A percentile compares a stretch with the other conserved stretches of the same genome.
Conservation (phyloP, 2,329 filamentous ascomycete species). For the Ophiostoma sp. region DNA sequence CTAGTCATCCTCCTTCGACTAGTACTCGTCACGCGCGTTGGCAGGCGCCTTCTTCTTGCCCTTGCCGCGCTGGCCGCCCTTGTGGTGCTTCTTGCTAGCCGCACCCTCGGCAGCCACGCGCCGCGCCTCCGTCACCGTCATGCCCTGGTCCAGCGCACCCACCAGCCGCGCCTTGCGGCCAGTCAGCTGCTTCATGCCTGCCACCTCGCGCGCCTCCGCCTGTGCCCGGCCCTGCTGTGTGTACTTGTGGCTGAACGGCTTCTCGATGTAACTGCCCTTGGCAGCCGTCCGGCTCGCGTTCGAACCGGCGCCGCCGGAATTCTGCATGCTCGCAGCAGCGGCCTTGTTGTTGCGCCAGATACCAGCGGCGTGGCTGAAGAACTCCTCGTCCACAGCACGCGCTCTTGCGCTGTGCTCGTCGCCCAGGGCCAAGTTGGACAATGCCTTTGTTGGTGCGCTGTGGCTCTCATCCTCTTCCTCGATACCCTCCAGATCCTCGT, state of each 20-base stretch:
- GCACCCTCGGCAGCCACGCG: constrained; percentile 51
- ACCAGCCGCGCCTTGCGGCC: constrained; percentile 79
- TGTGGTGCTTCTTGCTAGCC: constrained; percentile 88
- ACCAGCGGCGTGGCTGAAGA: constrained; percentile 59
- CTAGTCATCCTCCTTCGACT: not conserved
- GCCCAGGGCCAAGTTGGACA: constrained; percentile 45
- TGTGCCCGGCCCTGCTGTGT: constrained; percentile 62
- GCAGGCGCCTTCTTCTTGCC: constrained; percentile 36
- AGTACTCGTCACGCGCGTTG: constrained; percentile 23
- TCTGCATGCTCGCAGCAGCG: not conserved
- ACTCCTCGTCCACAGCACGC: constrained; percentile 73
- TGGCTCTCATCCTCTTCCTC: constrained; percentile 7
- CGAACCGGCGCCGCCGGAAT: constrained; percentile 39
- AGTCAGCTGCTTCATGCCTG: constrained; percentile 58
- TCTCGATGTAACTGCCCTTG: constrained; percentile 47
- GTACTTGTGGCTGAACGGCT: constrained; percentile 89
- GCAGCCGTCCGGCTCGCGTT: constrained; percentile 39
- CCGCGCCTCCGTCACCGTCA: constrained; percentile 74
- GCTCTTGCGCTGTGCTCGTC: constrained; percentile 60
- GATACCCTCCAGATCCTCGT: not conserved
- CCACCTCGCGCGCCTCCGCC: constrained; percentile 26
- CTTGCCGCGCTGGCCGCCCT: constrained; percentile 58
- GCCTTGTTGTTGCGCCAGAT: constrained; percentile 12
- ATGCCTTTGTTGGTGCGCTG: constrained; percentile 31
- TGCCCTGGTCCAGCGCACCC: constrained; percentile 74